Base-by-base conservation (phyloP, 2,329 filamentous ascomycete species). In the Fusarium redolens region DNA sequence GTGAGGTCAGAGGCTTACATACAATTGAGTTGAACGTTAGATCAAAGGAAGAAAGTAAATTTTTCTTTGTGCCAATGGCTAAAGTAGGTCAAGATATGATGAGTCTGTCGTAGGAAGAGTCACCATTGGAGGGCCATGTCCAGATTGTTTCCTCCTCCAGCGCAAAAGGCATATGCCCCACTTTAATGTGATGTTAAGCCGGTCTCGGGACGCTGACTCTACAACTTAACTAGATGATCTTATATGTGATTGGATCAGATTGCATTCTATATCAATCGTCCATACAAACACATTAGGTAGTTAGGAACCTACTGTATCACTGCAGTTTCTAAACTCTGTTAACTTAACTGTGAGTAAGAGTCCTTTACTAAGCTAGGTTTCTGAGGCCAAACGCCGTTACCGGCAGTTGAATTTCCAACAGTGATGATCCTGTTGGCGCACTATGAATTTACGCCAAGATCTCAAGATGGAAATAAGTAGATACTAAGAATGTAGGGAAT, bases 401-500 rank as follows among this genome's bases (percentile, higher is more conserved):
- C 41, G 47, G 67, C 43, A 52, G 40, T 48, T 64, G 73, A 65
- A 74, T 76, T 76, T 76, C 65, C 67, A 76, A 76, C 72, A 48
- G 50, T 33, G 45, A 55, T 56, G 44, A 54, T 50, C 48, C 55
- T 61, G 74, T 75, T 76, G 70, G 66, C 62, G 31, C 33, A 66
- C 55, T 18, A 33, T 20, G 30, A 30, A 61, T 28, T 43, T 9
- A 55, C 25, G 31, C 47, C 43, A 67, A 67, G 40, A 30, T 30
- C 15, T 48, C 28, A 5, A 18, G 30, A 20, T 51, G 20, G n/a
- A 13, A 35, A 64, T 20, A 22, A 44, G 11, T 44, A n/a, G 20
- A 37, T n/a, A 60, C 15, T 20, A 52, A 52, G 18, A 20, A 7
- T 5, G 18, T 25, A n/a, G 13, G 17, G 51, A 44, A 37, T 30